Evolutionary conservation across 176 grass and related monocot species (phyloP), one percentile per base, ranked within the genome.

Genomic region (Musa acuminata): DNA sequence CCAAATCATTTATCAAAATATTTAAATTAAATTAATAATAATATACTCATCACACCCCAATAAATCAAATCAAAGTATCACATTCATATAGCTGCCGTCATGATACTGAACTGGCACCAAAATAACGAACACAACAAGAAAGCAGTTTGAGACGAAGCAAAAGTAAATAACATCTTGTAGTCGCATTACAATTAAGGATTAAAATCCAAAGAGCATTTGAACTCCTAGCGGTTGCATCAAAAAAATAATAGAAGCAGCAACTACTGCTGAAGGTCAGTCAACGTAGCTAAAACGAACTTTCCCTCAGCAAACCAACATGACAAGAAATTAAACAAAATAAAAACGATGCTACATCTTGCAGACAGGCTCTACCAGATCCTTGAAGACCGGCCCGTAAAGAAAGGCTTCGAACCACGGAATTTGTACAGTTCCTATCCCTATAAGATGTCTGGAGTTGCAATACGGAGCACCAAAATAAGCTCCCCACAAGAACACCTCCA

Each of bases 401-500:
- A 13, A n/a, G 77, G 52, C 66, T 79, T 71, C 52, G n/a, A 71
- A 67, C 17, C 43, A 70, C 54, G 35, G 21, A 35, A 53, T 6
- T 58, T 73, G 69, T 80, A 73, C 78, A 73, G 57, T 73, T 64
- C 16, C 49, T 53, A 80, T 80, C 55, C 69, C 55, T 80, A 80
- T 58, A 53, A 43, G 35, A 43, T 59, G 49, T 62, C 43, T 53
- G 78, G 78, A 80, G 78, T 80, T 53, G 14, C 27, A n/a, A 72
- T 53, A 11, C 20, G 64, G 78, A 80, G 78, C 78, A 51, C 43
- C 48, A 80, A 80, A 80, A 80, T 64, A 80, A 72, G 69, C 57
- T 73, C 57, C 78, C 69, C 55, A 64, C 49, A 73, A 54, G 49
- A 21, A 63, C 53, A 64, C 57, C 64, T 72, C 69, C 69, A 70